These are phyloP conservation scores for Citrus maxima DNA, from an alignment of 345 rosid species.

Conservation along the genomic window DNA sequence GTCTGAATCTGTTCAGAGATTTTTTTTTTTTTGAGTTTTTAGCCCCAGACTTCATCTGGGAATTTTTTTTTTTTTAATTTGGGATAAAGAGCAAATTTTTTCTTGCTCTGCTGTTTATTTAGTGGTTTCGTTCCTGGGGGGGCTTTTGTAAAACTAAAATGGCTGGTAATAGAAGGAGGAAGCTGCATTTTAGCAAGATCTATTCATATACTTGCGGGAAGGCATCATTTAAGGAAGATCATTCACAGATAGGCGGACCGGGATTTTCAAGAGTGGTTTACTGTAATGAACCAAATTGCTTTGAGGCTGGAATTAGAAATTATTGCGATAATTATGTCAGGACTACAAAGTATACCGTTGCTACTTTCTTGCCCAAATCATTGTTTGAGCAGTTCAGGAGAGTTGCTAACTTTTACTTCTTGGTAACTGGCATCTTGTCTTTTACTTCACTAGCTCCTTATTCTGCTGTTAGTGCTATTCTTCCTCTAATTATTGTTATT, in stretches of 20 bases:
- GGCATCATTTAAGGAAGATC: conserved; percentile 61
- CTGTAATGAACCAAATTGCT: conserved; percentile 71
- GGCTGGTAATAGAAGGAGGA: conserved; percentile 52
- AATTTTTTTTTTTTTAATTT: conserved; percentile 5
- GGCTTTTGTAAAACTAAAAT: conserved; percentile 20
- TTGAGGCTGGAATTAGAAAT: conserved; percentile 49
- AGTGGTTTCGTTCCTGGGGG: background rate
- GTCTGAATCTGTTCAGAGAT: conserved; percentile 3
- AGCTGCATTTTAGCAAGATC: conserved; percentile 65
- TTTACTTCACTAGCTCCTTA: conserved; percentile 80
- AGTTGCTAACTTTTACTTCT: conserved; percentile 88
- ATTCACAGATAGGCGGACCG: conserved; percentile 72
- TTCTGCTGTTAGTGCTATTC: conserved; percentile 58
- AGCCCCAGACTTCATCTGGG: conserved; percentile 17
- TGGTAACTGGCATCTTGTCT: conserved; percentile 66
- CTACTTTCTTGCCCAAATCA: conserved; percentile 84
- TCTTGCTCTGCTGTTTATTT: background rate
- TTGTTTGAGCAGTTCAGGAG: conserved; percentile 96
- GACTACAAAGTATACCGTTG: conserved; percentile 73
- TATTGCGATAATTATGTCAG: conserved; percentile 64
- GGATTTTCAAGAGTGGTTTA: conserved; percentile 82
- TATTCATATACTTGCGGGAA: conserved; percentile 59
- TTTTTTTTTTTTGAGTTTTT: conserved; percentile 10
- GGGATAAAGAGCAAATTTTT: background rate
- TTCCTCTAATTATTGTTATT: conserved; percentile 71